Evolutionary conservation across 108 stramenopile genomes (phyloP).

Genomic region (Bacterosira constricta): DNA sequence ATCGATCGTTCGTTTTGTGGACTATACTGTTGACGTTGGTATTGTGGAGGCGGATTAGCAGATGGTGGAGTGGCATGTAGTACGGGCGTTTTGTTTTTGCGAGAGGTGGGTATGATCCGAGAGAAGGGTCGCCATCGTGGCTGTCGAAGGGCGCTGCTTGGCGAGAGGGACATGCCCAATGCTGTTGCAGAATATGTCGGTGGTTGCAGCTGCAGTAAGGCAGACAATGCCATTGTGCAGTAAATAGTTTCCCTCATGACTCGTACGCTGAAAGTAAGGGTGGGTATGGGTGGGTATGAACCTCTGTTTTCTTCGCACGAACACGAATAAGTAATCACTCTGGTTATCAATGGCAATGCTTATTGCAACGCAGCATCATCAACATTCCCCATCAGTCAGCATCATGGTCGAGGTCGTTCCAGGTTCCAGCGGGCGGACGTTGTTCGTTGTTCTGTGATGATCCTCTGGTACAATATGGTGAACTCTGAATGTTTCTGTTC

Average conservation of each 20-base stretch:
- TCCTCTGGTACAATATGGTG: no score
- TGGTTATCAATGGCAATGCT: no score
- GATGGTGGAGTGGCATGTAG: slow-evolving; percentile 3
- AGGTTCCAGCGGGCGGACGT: no score
- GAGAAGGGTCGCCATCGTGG: not conserved
- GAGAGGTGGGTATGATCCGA: not conserved
- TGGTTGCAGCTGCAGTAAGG: not conserved
- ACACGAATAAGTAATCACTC: no score
- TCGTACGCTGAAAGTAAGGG: no score
- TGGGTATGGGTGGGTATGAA: no score
- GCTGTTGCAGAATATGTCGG: not conserved
- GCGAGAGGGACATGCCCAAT: slow-evolving; percentile 8
- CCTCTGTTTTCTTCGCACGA: no score
- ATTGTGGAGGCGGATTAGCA: not conserved
- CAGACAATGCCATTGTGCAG: not conserved
- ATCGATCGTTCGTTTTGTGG: slow-evolving; percentile 1
- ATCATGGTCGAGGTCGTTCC: no score
- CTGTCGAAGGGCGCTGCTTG: slow-evolving; percentile 4
- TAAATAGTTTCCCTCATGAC: slow-evolving; percentile 1
- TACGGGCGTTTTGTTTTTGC: not conserved
- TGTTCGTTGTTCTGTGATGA: no score
- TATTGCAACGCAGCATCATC: no score
- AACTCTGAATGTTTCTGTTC: no score
- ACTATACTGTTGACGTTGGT: not conserved
- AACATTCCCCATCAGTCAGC: no score